Percentiles rank a stretch among this genome's conserved stretches.
Evolutionary conservation across 2,329 filamentous ascomycete genomes (phyloP).

Genomic region (Penicillium occitanis): DNA sequence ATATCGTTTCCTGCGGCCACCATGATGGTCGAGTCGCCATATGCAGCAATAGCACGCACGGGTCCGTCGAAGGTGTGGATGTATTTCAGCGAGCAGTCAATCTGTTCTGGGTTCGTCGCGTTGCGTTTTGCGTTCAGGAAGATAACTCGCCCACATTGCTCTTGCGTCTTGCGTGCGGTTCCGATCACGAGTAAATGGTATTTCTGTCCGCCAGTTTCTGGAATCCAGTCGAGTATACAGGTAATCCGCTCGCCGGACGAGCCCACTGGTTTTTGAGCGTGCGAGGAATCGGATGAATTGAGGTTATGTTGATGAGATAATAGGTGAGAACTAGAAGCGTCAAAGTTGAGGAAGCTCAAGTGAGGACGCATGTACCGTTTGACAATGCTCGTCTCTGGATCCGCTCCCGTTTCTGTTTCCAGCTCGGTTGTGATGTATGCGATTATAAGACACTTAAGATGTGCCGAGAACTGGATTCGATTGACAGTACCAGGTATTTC

Average conservation of each 20-base stretch:
- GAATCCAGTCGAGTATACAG: slow-evolving; percentile 44
- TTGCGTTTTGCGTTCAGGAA: slow-evolving; percentile 38
- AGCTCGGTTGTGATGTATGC: slow-evolving; percentile 40
- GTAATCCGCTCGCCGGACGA: slow-evolving; percentile 43
- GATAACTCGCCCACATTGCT: slow-evolving; percentile 38
- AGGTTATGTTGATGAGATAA: slow-evolving; percentile 15
- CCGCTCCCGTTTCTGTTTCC: slow-evolving; percentile 13
- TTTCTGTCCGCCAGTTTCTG: slow-evolving; percentile 34
- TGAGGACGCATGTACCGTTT: slow-evolving; percentile 35
- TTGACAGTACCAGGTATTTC: slow-evolving; percentile 43
- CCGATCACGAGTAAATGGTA: slow-evolving; percentile 45
- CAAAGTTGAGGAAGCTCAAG: slow-evolving; percentile 42
- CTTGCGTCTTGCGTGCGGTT: slow-evolving; percentile 34
- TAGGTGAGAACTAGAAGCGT: slow-evolving; percentile 30
- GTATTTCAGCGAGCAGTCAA: slow-evolving; percentile 39
- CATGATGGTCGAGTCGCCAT: slow-evolving; percentile 43
- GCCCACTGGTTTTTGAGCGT: slow-evolving; percentile 32
- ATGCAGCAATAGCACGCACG: slow-evolving; percentile 60
- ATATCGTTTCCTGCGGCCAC: slow-evolving; percentile 48
- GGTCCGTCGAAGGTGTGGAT: slow-evolving; percentile 36
- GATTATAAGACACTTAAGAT: slow-evolving; percentile 51
- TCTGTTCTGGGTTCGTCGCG: slow-evolving; percentile 27
- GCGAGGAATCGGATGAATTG: not conserved
- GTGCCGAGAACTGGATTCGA: slow-evolving; percentile 47
- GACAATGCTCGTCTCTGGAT: slow-evolving; percentile 31